A percentile compares a stretch with the other conserved stretches of the same genome.
These are phyloP conservation scores for Aspergillus sojae DNA, from an alignment of 2,329 filamentous ascomycete species.

Conservation along the genomic window DNA sequence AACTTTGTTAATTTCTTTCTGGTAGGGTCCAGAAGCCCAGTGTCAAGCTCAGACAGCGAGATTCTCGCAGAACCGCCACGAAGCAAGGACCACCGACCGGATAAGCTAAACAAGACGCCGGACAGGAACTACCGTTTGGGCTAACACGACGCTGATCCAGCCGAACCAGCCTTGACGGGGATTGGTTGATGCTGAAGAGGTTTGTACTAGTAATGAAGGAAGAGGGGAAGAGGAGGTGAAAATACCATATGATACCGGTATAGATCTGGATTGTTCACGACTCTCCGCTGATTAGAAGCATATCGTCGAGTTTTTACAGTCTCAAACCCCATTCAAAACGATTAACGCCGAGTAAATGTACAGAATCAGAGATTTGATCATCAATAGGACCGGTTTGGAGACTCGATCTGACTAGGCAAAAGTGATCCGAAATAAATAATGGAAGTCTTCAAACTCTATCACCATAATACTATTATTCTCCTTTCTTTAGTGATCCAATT, in stretches of 20 bases:
- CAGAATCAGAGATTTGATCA: conserved; percentile 4
- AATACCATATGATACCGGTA: not conserved
- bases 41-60: conserved; percentile 22
- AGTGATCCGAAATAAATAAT: conserved; percentile 11
- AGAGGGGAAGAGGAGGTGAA: not conserved
- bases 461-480: not conserved
- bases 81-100: conserved; percentile 27
- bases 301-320: conserved; percentile 13
- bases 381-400: conserved; percentile 8
- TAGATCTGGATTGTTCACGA: not conserved
- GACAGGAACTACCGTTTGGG: conserved; percentile 22
- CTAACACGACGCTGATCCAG: conserved; percentile 18
- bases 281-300: not conserved
- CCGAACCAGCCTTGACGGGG: conserved; percentile 10
- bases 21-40: conserved; percentile 17
- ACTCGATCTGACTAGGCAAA: conserved; percentile 14
- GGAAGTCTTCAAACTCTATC: not conserved
- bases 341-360: not conserved
- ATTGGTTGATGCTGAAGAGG: conserved; percentile 14
- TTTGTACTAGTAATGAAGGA: not conserved
- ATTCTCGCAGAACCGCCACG: conserved; percentile 24
- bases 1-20: conserved; percentile 6
- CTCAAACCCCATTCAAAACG: conserved; percentile 15
- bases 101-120: conserved; percentile 23
- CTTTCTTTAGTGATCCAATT: not conserved